Conservation (phyloP, 768 basidiomycete species). For the Pisolithus marmoratus region DNA sequence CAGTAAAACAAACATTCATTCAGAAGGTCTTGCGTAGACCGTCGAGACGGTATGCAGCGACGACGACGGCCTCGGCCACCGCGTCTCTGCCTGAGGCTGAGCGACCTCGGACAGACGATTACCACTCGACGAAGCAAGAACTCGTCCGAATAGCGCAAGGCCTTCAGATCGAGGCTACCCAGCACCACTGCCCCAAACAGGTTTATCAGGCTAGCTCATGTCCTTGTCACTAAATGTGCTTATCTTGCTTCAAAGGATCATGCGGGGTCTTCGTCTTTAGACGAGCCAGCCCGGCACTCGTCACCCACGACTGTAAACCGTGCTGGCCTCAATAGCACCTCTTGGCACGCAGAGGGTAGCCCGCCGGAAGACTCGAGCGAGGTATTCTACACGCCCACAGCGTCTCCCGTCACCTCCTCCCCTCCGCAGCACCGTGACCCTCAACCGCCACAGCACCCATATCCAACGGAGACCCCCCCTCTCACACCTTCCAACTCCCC, state of each 20-base stretch:
- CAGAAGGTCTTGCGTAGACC: constrained; percentile 60
- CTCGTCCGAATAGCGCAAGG: constrained; percentile 42
- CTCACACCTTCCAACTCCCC: constrained; percentile 19
- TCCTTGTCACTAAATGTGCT: background rate
- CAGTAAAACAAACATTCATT: constrained; percentile 52
- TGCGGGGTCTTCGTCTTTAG: background rate
- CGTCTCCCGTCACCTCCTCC: constrained; percentile 45
- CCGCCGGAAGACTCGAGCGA: constrained; percentile 31
- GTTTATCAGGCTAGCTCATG: background rate
- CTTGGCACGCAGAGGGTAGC: background rate
- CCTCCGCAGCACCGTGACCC: constrained; percentile 15
- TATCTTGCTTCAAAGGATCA: background rate
- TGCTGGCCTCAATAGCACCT: background rate
- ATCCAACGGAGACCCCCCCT: constrained; percentile 14
- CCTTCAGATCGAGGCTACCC: background rate
- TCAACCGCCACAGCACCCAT: constrained; percentile 9
- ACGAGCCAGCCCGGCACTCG: background rate
- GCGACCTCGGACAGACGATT: constrained; percentile 32
- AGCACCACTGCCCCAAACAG: background rate
- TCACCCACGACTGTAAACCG: background rate
- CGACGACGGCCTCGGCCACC: constrained; percentile 1
- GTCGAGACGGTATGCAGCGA: constrained; percentile 52
- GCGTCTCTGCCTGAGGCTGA: background rate
- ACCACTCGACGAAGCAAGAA: constrained; percentile 46
- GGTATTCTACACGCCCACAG: constrained; percentile 58